These are phyloP conservation scores for Lecanoromycetidae sp. DNA, from an alignment of 2,329 filamentous ascomycete genomes.

Conservation along the genomic window DNA sequence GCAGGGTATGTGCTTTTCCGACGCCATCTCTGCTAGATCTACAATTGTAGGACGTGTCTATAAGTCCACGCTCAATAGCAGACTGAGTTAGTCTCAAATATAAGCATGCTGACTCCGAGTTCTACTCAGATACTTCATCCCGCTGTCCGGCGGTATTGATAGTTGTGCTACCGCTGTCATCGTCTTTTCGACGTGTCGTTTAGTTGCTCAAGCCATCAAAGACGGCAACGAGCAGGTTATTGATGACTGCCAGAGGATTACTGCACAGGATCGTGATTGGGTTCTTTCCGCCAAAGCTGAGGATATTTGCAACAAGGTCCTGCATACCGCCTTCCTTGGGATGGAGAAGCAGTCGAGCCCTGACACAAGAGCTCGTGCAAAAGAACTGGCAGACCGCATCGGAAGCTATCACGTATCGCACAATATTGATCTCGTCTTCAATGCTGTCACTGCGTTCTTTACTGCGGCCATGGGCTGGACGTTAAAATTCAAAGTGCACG, in stretches of 20 bases:
- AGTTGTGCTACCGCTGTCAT: constrained; percentile 42
- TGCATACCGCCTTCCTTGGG: constrained; percentile 59
- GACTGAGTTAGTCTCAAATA: too few species aligned
- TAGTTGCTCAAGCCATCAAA: constrained; percentile 43
- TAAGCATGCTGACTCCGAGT: too few species aligned
- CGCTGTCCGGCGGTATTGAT: constrained; percentile 45
- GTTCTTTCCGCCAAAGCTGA: constrained; percentile 36
- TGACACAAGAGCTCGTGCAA: constrained; percentile 56
- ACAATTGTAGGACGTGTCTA: too few species aligned
- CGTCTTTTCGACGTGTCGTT: constrained; percentile 41
- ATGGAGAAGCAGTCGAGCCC: constrained; percentile 49
- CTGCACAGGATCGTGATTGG: constrained; percentile 35
- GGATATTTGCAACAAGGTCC: constrained; percentile 47
- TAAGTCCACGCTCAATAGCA: too few species aligned
- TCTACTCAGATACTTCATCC: constrained; percentile 23
- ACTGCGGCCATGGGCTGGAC: constrained; percentile 19
- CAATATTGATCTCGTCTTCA: constrained; percentile 58
- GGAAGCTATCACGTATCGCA: constrained; percentile 62
- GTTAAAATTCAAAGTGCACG: constrained; percentile 51
- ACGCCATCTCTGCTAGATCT: too few species aligned
- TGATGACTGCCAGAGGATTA: constrained; percentile 40
- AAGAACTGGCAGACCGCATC: constrained; percentile 47
- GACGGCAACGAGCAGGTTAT: constrained; percentile 44
- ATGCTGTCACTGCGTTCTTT: constrained; percentile 41
- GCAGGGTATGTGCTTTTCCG: too few species aligned